These are phyloP conservation scores for Ophiostoma angusticollis DNA, from an alignment of 2,329 filamentous ascomycete genomes.

Conservation along the genomic window DNA sequence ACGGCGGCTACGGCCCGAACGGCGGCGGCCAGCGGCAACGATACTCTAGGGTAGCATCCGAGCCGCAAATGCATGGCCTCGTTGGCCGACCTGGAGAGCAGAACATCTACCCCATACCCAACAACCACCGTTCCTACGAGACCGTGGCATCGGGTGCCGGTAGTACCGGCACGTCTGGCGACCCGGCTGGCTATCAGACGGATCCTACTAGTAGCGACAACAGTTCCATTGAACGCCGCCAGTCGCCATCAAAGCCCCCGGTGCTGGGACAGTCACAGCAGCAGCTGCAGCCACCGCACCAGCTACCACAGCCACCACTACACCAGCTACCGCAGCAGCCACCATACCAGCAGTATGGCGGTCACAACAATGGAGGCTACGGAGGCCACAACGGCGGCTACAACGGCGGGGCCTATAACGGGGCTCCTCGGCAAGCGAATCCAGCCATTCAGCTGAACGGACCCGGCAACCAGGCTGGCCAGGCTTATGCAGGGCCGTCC, in stretches of 20 bases:
- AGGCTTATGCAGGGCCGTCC: too few relatives aligned
- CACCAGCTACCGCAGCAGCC: too few relatives aligned
- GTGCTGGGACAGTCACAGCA: too few relatives aligned
- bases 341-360: too few relatives aligned
- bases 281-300: too few relatives aligned
- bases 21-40: conserved; percentile 18
- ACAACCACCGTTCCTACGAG: conserved; percentile 72
- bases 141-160: conserved; percentile 69
- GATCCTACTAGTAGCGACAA: conserved; percentile 83
- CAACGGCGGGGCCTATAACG: background rate
- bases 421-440: conserved; percentile 3
- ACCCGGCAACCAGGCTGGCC: too few relatives aligned
- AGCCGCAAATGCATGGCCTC: conserved; percentile 29
- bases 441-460: conserved; percentile 7
- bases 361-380: too few relatives aligned
- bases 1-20: conserved; percentile 21
- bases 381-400: background rate
- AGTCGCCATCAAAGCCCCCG: conserved; percentile 13
- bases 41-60: conserved; percentile 32
- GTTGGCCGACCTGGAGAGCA: conserved; percentile 26
- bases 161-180: conserved; percentile 58
- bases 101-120: conserved; percentile 38
- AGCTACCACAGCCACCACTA: too few relatives aligned
- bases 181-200: conserved; percentile 68
- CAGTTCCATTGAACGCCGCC: conserved; percentile 65